Percentiles rank a stretch among this genome's conserved stretches.
These are phyloP conservation scores for Stephania japonica DNA, from an alignment of 164 flowering plant species.

Conservation along the genomic window DNA sequence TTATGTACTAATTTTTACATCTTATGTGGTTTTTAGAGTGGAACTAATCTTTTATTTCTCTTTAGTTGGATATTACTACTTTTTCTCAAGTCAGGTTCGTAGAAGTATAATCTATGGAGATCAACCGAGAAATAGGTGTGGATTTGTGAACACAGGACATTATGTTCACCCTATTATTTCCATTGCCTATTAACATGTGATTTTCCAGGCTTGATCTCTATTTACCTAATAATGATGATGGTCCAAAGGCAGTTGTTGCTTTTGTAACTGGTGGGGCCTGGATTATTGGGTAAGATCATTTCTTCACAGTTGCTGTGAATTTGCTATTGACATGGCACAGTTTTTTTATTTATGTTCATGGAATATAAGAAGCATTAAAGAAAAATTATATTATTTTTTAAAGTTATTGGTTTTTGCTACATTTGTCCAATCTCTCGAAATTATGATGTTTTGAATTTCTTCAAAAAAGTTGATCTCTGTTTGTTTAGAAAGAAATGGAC, in stretches of 20 bases:
- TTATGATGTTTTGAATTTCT: too few relatives aligned
- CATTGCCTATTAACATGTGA: constrained; percentile 7
- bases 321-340: neutral
- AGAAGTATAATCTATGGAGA: constrained; percentile 84
- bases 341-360: too few relatives aligned
- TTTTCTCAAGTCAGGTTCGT: constrained; percentile 67
- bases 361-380: too few relatives aligned
- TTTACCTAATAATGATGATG: constrained; percentile 49
- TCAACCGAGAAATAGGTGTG: constrained; percentile 19
- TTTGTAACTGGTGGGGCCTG: constrained; percentile 99
- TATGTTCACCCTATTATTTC: neutral
- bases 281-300: constrained; percentile 82
- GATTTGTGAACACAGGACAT: neutral
- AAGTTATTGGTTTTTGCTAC: too few relatives aligned
- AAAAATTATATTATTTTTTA: too few relatives aligned
- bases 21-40: neutral
- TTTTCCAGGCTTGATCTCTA: constrained; percentile 79
- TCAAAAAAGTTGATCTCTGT: too few relatives aligned
- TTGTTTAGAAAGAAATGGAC: too few relatives aligned
- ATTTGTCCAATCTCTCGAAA: too few relatives aligned
- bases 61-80: constrained; percentile 84
- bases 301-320: neutral
- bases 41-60: constrained; percentile 14
- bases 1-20: constrained; percentile 1
- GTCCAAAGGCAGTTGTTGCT: constrained; percentile 83